phyloP scores from a whole-genome alignment of 2,329 filamentous ascomycete species.

The Alternaria gaisen region DNA sequence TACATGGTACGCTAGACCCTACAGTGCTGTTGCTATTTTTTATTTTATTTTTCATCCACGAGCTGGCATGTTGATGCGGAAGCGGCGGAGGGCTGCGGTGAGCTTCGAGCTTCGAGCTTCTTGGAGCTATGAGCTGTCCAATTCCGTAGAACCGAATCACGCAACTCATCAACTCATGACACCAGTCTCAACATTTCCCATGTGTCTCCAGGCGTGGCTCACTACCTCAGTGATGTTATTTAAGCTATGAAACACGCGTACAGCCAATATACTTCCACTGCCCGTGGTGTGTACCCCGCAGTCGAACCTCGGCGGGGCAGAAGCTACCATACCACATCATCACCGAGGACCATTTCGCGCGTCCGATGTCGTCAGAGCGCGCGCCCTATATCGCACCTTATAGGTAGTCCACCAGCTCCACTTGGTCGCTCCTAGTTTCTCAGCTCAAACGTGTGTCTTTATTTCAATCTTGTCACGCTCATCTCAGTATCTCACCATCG shows the following conservation, averaged over 20 bases:
- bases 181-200: not conserved
- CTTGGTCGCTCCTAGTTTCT: constrained; percentile 1
- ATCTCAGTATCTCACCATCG: not conserved
- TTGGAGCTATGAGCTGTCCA: not conserved
- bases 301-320: constrained; percentile 38
- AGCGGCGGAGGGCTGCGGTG: constrained; percentile 5
- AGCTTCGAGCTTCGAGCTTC: not conserved
- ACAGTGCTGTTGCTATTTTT: not conserved
- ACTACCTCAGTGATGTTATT: not conserved
- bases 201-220: not conserved
- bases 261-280: constrained; percentile 18
- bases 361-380: constrained; percentile 22
- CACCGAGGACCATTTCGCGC: constrained; percentile 19
- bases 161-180: not conserved
- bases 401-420: constrained; percentile 19
- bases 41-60: constrained; percentile 3
- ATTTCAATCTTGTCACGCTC: not conserved
- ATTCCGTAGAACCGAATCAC: constrained; percentile 4
- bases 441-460: not conserved
- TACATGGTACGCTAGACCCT: constrained; percentile 9
- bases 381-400: constrained; percentile 7
- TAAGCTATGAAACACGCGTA: constrained; percentile 7
- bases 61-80: constrained; percentile 1
- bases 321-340: constrained; percentile 16
- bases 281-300: constrained; percentile 29